Base-by-base conservation (phyloP, 176 grass and related monocot genomes). In the Aegilops speltoides region DNA sequence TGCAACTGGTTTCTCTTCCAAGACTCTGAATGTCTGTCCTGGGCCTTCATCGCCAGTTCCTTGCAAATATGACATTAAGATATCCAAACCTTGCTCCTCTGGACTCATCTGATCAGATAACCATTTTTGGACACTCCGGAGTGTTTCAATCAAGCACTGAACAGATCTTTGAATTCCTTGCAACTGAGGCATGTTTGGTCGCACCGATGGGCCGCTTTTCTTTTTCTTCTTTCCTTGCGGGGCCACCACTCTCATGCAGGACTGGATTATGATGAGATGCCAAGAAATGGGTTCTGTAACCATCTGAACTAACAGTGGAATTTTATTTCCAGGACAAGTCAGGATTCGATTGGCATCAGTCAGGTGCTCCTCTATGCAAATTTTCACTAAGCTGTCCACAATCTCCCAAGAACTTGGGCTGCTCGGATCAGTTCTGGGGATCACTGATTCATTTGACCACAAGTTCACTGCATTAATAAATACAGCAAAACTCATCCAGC, bases 391-490 rank as follows among this genome's bases (percentile, higher is more conserved):
- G 69, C n/a, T 84, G 88, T 94, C 94, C 63, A 99, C 89, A 32
- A 91, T 84, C 24, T 80, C 78, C 97, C 97, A 99, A 34, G 92
- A 94, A 91, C 73, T 89, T 65, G 80, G 63, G 57, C 71, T 89
- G 28, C 67, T 87, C 33, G 68, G 17, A 3, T 88, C 87, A 74
- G 60, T 74, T 50, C 36, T 89, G 40, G 87, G 78, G 68, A 90
- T 70, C 48, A 87, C 76, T 3, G 80, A 54, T 15, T 91, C 79
- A 15, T 59, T 88, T 70, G 83, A 90, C 77, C 89, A 88, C 68
- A 84, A 89, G 76, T 94, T 99, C 94, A 91, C 94, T 34, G 97
- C 94, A 87, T 99, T 99, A 63, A 96, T 91, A 93, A 96, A 99
- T 63, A 93, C 82, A 57, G 94, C 77, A 67, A 99, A 99, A 78